Evolutionary conservation across 371 early-diverging fungal genomes (phyloP).

Genomic region (Mortierella sp.): DNA sequence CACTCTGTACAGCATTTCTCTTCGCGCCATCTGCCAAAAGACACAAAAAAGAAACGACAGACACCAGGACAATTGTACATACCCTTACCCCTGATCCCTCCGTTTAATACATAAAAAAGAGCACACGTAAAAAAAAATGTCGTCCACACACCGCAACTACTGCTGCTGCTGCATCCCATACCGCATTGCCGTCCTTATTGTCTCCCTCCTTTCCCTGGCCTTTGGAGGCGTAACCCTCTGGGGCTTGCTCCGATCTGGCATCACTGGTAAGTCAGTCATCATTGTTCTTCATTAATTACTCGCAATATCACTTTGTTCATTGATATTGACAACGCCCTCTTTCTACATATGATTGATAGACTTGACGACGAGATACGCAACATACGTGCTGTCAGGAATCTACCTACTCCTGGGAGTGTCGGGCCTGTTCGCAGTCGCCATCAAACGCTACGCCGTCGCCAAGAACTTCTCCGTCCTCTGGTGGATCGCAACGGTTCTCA

Average conservation of each 20-base stretch:
- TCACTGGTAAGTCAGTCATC: slow-evolving; percentile 28
- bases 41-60: too few relatives aligned
- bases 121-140: background rate
- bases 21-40: too few relatives aligned
- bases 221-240: slow-evolving; percentile 33
- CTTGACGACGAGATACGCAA: slow-evolving; percentile 12
- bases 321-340: background rate
- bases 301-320: background rate
- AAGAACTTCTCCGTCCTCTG: slow-evolving; percentile 56
- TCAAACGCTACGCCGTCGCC: slow-evolving; percentile 48
- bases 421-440: slow-evolving; percentile 33
- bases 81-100: background rate
- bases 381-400: slow-evolving; percentile 25
- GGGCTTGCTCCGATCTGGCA: slow-evolving; percentile 11
- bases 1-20: too few relatives aligned
- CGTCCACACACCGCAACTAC: slow-evolving; percentile 21
- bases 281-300: background rate
- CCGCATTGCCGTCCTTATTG: slow-evolving; percentile 37
- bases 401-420: slow-evolving; percentile 35
- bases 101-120: background rate
- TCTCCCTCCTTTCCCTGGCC: slow-evolving; percentile 36
- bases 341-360: background rate
- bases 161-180: slow-evolving; percentile 52
- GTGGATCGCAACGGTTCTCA: slow-evolving; percentile 42
- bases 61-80: too few relatives aligned